Base-by-base conservation (phyloP, 441 rosid genomes). In the Eruca vesicaria region DNA sequence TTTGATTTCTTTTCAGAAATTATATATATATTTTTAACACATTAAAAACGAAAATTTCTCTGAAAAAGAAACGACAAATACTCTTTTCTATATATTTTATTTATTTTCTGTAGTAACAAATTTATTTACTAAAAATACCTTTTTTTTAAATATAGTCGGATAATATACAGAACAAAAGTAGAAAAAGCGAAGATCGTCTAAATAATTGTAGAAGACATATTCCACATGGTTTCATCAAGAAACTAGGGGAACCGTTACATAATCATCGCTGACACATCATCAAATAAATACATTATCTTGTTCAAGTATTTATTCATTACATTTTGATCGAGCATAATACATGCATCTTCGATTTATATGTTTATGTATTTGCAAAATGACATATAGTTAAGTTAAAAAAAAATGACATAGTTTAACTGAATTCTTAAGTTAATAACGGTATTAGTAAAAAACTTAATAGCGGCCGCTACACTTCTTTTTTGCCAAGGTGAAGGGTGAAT, bases 181-280 rank as follows among this genome's bases (percentile, higher is more conserved):
- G 45, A 65, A 65, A 65, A 73, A 57, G 18, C 11, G 32, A 56
- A 57, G 33, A 56, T 43, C 48, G 9, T 52, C 20, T 56, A 65
- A 20, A 56, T 56, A 50, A 56, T 19, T 15, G 7, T 29, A 16
- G 7, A n/a, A 28, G 9, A 41, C 9, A 9, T 73, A 57, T 41
- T 53, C 71, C 50, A 73, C 77, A 64, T 73, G 77, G 77, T 64
- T 63, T 72, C 71, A 38, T 63, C 33, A 36, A 19, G 33, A 73
- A 73, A 73, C 71, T 55, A 56, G 64, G 71, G 77, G 57, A 18
- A 64, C 31, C 43, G 38, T 72, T 63, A 56, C 58, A 56, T 65
- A 19, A 57, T 14, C 19, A 72, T 26, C 28, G 28, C 66, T 57
- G 77, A 56, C 71, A 56, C 59, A 26, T 45, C 58, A 65, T 14